Percentiles rank a stretch among this genome's conserved stretches.
These are phyloP conservation scores for Haberlea rhodopensis DNA, from an alignment of 257 asterid genomes.

Conservation along the genomic window DNA sequence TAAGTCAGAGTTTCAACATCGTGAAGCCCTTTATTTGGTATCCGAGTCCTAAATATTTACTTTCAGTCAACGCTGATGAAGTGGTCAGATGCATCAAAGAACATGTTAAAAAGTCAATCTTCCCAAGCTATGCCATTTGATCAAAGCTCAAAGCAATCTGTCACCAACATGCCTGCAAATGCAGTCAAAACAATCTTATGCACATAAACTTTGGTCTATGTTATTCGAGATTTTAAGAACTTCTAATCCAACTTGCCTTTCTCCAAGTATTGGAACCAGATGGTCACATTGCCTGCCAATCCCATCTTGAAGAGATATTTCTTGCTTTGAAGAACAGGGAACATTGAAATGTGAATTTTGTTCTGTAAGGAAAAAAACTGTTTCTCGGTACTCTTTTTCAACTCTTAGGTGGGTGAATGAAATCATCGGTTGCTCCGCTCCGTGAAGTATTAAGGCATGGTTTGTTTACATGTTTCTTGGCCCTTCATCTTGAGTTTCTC, in stretches of 20 bases:
- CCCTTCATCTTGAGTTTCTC: no score
- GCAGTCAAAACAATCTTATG: background rate
- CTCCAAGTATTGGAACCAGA: background rate
- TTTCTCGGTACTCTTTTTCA: background rate
- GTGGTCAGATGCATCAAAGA: slow-evolving; percentile 27
- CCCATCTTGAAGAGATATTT: background rate
- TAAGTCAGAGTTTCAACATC: slow-evolving; percentile 63
- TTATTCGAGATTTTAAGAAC: background rate
- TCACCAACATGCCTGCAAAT: background rate
- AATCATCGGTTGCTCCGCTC: slow-evolving; percentile 1
- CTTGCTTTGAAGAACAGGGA: slow-evolving; percentile 39
- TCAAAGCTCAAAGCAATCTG: no score
- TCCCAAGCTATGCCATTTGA: slow-evolving; percentile 33
- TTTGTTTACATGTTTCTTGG: no score
- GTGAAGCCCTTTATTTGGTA: slow-evolving; percentile 81
- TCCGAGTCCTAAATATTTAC: slow-evolving; percentile 46
- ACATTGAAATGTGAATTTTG: slow-evolving; percentile 2
- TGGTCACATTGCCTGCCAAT: background rate
- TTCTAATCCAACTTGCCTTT: background rate
- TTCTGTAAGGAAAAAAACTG: background rate
- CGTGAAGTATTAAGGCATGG: no score
- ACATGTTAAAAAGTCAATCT: slow-evolving; percentile 48
- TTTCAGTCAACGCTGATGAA: slow-evolving; percentile 33
- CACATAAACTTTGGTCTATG: background rate
- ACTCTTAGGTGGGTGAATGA: background rate